Conservation (phyloP, 192 early-diverging fungal species). For the Coemansia sp. region DNA sequence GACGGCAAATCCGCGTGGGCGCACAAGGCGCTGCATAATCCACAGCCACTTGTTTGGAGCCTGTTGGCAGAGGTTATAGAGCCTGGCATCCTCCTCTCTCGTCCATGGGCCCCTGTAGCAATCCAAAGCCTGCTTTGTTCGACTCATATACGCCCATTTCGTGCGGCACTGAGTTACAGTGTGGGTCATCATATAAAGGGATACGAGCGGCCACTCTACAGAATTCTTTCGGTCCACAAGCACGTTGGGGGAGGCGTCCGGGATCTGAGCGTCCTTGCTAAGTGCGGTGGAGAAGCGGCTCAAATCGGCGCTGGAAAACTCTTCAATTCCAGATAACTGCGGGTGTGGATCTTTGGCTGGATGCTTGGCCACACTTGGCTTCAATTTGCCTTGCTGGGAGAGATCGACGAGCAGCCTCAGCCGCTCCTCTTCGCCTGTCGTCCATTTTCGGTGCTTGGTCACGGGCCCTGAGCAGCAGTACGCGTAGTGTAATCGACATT, state of each 20-base stretch:
- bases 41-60: constrained; percentile 15
- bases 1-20: background rate
- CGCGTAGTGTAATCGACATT: constrained; percentile 18
- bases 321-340: background rate
- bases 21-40: constrained; percentile 6
- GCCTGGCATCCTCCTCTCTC: constrained; percentile 27
- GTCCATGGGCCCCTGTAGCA: constrained; percentile 28
- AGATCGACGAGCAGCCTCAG: constrained; percentile 33
- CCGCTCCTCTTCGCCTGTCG: constrained; percentile 10
- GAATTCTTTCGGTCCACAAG: background rate
- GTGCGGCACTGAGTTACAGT: constrained; percentile 24
- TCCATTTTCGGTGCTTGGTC: constrained; percentile 9
- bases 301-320: background rate
- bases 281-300: background rate
- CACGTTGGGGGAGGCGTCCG: background rate
- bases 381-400: background rate
- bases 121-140: background rate
- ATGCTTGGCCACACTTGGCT: background rate
- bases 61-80: constrained; percentile 18
- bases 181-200: constrained; percentile 27
- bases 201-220: constrained; percentile 25
- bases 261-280: background rate
- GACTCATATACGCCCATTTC: constrained; percentile 12
- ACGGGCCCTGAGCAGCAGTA: background rate
- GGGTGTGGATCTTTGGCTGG: too few species aligned